phyloP scores from a whole-genome alignment of 257 asterid species.

The Salvia splendens region DNA sequence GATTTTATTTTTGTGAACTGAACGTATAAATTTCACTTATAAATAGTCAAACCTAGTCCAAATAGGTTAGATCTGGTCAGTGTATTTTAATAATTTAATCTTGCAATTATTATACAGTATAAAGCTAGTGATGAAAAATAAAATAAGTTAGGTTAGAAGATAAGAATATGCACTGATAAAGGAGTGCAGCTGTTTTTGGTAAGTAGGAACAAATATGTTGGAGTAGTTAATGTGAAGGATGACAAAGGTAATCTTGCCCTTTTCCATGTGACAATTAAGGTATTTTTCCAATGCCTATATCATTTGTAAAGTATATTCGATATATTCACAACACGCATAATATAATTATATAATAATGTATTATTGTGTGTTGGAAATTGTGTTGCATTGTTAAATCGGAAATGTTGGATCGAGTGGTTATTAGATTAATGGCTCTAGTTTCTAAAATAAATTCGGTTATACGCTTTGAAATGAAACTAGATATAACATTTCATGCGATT shows the following conservation, averaged over 20 bases:
- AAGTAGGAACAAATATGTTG: conserved; percentile 5
- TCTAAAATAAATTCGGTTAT: no score
- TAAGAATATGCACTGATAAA: conserved; percentile 3
- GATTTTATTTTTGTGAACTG: not conserved
- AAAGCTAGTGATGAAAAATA: not conserved
- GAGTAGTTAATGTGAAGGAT: conserved; percentile 28
- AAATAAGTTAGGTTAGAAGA: conserved; percentile 8
- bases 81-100: not conserved
- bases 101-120: no score
- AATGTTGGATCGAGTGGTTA: no score
- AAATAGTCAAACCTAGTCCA: not conserved
- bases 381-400: no score
- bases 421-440: no score
- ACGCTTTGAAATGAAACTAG: no score
- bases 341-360: no score
- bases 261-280: conserved; percentile 36
- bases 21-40: not conserved
- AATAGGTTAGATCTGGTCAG: conserved; percentile 2
- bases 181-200: conserved; percentile 29
- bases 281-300: conserved; percentile 21
- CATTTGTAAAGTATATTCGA: not conserved
- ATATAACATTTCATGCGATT: no score
- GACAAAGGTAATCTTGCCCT: conserved; percentile 19
- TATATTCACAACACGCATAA: no score
- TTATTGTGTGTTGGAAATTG: no score